These are phyloP conservation scores for Eremothecium coryli DNA, from an alignment of 1,139 yeast species.

Conservation along the genomic window DNA sequence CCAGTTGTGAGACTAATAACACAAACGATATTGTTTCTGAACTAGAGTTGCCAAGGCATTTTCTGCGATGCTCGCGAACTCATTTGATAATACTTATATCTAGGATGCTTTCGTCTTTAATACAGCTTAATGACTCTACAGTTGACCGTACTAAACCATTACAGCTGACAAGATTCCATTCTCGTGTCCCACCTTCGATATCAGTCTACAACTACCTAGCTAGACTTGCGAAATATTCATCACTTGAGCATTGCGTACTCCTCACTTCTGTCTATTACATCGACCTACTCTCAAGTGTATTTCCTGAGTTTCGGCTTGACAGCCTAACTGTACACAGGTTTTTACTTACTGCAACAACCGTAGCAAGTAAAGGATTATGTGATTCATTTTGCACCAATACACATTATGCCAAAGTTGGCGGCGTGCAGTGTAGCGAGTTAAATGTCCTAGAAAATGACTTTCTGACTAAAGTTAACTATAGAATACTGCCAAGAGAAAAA, in stretches of 20 bases:
- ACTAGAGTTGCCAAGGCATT: conserved; percentile 42
- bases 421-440: conserved; percentile 75
- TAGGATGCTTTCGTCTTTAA: conserved; percentile 69
- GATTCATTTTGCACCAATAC: conserved; percentile 90
- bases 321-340: conserved; percentile 92
- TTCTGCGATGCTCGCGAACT: conserved; percentile 57
- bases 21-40: conserved; percentile 1
- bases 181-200: conserved; percentile 84
- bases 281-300: conserved; percentile 71
- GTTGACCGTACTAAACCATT: conserved; percentile 15
- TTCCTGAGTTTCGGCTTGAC: conserved; percentile 72
- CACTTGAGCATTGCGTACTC: conserved; percentile 72
- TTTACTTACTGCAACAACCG: conserved; percentile 79
- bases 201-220: conserved; percentile 69
- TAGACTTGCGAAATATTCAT: conserved; percentile 74
- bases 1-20: neutral
- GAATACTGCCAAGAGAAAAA: conserved; percentile 50
- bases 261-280: conserved; percentile 79
- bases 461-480: conserved; percentile 69
- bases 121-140: conserved; percentile 51
- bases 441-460: conserved; percentile 86
- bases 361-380: conserved; percentile 86
- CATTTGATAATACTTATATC: conserved; percentile 66
- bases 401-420: conserved; percentile 95
- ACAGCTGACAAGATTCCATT: conserved; percentile 78